Conservation (phyloP, 2,329 filamentous ascomycete species). For the Davidsoniella virescens region DNA sequence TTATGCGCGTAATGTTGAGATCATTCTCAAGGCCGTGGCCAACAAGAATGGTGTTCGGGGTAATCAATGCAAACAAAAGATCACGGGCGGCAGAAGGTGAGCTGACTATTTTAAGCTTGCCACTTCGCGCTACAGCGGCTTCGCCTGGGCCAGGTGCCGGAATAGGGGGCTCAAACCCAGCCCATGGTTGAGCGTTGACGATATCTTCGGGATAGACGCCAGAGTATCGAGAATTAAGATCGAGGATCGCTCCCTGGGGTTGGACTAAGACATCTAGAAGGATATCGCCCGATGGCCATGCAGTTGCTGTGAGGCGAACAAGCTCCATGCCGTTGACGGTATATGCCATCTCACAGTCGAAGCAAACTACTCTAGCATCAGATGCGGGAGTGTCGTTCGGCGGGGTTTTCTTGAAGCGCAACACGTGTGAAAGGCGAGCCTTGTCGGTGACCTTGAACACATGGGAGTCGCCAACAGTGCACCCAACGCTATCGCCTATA, state of each 20-base stretch:
- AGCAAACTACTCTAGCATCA: slow-evolving; percentile 51
- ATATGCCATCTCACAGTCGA: slow-evolving; percentile 98
- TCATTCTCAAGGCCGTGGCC: slow-evolving; percentile 95
- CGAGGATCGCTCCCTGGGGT: slow-evolving; percentile 68
- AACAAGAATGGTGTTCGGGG: slow-evolving; percentile 65
- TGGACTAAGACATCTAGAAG: slow-evolving; percentile 74
- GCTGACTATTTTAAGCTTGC: slow-evolving; percentile 51
- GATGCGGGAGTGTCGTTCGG: slow-evolving; percentile 34
- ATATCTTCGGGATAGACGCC: slow-evolving; percentile 71
- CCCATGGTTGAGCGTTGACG: slow-evolving; percentile 46
- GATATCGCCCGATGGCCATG: slow-evolving; percentile 63
- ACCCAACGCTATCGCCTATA: slow-evolving; percentile 58
- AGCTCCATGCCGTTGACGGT: slow-evolving; percentile 79
- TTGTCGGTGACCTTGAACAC: slow-evolving; percentile 73
- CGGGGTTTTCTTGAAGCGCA: slow-evolving; percentile 71
- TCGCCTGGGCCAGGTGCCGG: slow-evolving; percentile 15
- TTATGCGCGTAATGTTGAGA: slow-evolving; percentile 66
- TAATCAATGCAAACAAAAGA: slow-evolving; percentile 60
- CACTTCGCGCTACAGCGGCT: slow-evolving; percentile 18
- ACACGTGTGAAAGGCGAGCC: slow-evolving; percentile 57
- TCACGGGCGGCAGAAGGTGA: slow-evolving; percentile 60
- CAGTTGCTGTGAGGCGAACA: slow-evolving; percentile 72
- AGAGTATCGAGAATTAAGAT: slow-evolving; percentile 84
- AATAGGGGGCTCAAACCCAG: slow-evolving; percentile 19
- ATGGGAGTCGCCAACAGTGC: slow-evolving; percentile 53